Percentiles rank a stretch among this genome's conserved stretches.
phyloP scores from a whole-genome alignment of 441 rosid genomes.

The Mallotus repandus region DNA sequence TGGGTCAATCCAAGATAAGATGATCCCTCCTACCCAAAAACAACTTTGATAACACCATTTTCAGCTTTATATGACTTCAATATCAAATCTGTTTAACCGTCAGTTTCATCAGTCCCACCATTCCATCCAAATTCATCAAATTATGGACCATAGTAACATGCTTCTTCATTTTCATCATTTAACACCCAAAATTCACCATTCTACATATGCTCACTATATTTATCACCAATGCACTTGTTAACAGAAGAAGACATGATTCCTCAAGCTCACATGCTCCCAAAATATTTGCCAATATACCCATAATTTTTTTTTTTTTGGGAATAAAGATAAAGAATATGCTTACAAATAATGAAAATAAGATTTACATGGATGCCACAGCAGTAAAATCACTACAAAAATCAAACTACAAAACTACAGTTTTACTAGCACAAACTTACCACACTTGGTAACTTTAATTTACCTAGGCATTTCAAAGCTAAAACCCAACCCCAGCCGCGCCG shows the following conservation, averaged over 20 bases:
- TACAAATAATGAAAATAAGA: constrained; percentile 21
- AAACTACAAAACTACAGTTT: constrained; percentile 12
- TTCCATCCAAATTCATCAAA: too few relatives aligned
- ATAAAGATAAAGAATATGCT: neutral
- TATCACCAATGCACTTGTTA: too few relatives aligned
- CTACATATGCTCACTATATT: too few relatives aligned
- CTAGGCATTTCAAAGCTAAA: neutral
- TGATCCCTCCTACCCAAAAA: too few relatives aligned
- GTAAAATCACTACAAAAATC: constrained; percentile 16
- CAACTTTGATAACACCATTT: neutral
- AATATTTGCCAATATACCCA: too few relatives aligned
- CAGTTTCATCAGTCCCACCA: neutral
- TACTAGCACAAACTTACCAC: constrained; percentile 35
- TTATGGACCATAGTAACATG: too few relatives aligned
- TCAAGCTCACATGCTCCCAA: too few relatives aligned
- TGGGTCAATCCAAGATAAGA: neutral
- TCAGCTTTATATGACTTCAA: neutral
- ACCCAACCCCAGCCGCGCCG: constrained; percentile 67
- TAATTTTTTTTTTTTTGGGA: too few relatives aligned
- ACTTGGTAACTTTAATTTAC: constrained; percentile 2
- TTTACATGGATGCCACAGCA: constrained; percentile 42
- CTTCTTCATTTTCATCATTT: too few relatives aligned
- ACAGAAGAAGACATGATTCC: too few relatives aligned
- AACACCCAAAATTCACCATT: too few relatives aligned
- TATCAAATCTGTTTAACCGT: neutral